These are phyloP conservation scores for Datisca glomerata DNA, from an alignment of 306 rosid genomes.

Conservation along the genomic window DNA sequence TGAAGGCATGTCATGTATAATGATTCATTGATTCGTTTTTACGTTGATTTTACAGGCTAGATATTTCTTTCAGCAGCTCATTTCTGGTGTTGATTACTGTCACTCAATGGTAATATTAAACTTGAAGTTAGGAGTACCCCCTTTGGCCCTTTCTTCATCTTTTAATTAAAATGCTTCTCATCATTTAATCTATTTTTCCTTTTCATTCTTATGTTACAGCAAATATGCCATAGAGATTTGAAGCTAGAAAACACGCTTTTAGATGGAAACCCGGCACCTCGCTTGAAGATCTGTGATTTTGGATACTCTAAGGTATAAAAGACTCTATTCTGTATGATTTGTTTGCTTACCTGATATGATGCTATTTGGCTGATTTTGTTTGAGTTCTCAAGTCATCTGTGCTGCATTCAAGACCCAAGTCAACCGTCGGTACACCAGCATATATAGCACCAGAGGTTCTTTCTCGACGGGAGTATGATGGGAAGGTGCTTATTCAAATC, in stretches of 20 bases:
- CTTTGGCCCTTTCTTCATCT: neutral
- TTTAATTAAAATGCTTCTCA: too few relatives aligned
- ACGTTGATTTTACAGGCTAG: neutral
- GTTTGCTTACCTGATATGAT: neutral
- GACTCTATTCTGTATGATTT: neutral
- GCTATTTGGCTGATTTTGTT: neutral
- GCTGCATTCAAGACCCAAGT: conserved; percentile 1
- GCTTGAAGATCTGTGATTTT: neutral
- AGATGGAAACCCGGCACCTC: neutral
- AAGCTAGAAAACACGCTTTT: neutral
- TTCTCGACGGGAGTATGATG: neutral
- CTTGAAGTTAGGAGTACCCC: neutral
- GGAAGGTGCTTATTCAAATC: neutral
- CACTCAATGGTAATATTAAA: neutral
- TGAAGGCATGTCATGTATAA: too few relatives aligned
- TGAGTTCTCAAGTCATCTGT: neutral
- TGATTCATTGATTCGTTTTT: neutral
- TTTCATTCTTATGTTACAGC: neutral
- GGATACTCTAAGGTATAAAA: neutral
- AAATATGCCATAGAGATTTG: conserved; percentile 1
- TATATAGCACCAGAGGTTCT: neutral
- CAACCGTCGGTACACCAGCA: neutral
- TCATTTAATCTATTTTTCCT: too few relatives aligned
- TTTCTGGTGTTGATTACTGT: neutral
- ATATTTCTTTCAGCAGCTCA: conserved; percentile 1